Evolutionary conservation across 1,284 basidiomycete genomes (phyloP), one percentile per base, ranked within the genome.

Genomic region (Cutaneotrichosporon cavernicola): DNA sequence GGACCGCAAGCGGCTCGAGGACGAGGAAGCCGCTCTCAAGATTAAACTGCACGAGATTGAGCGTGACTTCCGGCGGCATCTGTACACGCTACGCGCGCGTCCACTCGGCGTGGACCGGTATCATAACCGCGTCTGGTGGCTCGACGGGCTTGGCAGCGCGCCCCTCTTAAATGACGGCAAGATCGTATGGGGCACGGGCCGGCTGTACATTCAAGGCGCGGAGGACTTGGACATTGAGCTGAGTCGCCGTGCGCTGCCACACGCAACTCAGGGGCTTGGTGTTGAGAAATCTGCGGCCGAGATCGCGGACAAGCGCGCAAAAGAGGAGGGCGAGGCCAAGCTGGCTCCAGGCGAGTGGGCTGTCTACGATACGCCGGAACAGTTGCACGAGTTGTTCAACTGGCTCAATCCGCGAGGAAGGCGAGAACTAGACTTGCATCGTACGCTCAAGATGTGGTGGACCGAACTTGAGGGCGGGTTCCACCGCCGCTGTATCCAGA

Each of bases 81-180:
- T 92, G 36, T 90, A 90, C 63, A 88, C 89, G 8, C 86, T 95
- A 49, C 86, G 96, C 55, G 87, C 92, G 51, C 90, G 90, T 71
- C 92, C 95, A 1, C 74, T 99, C 55, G 96, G 97, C 4, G 85
- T 86, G 69, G 97, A 99, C 78, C 85, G 96, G 61, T 99, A 97
- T 81, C 89, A 91, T 73, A 96, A 97, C 78, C 88, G 90, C 38
- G 85, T 97, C 67, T 99, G 95, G 94, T 99, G 96, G 96, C 91
- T 98, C 76, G 96, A 99, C 80, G 96, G 97, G 4, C 87, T 96
- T 81, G 96, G 97, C 4, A 87, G 87, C 2, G 89, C 89, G 61
- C 88, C 88, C 34, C 80, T 96, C 47, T 81, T 92, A 59, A 87
- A 86, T 31, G 68, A 72, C 26, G 86, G 88, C 34, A 85, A 88